These are phyloP conservation scores for Apiospora rasikravindrae DNA, from an alignment of 2,329 filamentous ascomycete species.

Conservation along the genomic window DNA sequence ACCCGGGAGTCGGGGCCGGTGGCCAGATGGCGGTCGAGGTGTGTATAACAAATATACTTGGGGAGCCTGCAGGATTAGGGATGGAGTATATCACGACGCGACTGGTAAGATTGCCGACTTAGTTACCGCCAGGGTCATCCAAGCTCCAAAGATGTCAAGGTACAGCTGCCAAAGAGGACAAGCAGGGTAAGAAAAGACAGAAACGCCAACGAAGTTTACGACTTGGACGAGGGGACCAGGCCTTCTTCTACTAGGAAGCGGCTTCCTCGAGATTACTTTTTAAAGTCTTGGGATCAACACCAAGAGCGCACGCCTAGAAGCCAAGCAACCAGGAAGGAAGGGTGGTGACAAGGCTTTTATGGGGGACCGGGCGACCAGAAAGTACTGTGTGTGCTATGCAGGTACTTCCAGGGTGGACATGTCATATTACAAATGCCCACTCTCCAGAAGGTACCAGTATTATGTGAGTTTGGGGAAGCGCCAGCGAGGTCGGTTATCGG, in stretches of 20 bases:
- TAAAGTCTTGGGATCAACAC: slow-evolving; percentile 9
- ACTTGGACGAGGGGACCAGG: slow-evolving; percentile 44
- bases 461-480: slow-evolving; percentile 13
- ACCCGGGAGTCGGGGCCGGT: neutral
- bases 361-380: neutral
- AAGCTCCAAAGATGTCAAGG: neutral
- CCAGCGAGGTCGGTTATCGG: slow-evolving; percentile 8
- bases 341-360: slow-evolving; percentile 6
- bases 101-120: neutral
- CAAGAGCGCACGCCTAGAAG: slow-evolving; percentile 13
- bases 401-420: slow-evolving; percentile 1
- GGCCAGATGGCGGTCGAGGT: neutral
- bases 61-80: neutral
- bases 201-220: neutral
- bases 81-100: neutral
- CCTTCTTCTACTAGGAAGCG: slow-evolving; percentile 68
- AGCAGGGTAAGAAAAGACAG: neutral
- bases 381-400: neutral
- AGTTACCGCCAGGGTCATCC: slow-evolving; percentile 7
- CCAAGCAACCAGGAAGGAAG: slow-evolving; percentile 3
- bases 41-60: neutral
- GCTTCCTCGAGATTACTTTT: slow-evolving; percentile 6
- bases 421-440: slow-evolving; percentile 17
- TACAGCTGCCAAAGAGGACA: neutral
- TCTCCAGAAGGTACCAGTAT: neutral